These are phyloP conservation scores for Beauveria pseudobassiana DNA, from an alignment of 2,329 filamentous ascomycete species.

Conservation along the genomic window DNA sequence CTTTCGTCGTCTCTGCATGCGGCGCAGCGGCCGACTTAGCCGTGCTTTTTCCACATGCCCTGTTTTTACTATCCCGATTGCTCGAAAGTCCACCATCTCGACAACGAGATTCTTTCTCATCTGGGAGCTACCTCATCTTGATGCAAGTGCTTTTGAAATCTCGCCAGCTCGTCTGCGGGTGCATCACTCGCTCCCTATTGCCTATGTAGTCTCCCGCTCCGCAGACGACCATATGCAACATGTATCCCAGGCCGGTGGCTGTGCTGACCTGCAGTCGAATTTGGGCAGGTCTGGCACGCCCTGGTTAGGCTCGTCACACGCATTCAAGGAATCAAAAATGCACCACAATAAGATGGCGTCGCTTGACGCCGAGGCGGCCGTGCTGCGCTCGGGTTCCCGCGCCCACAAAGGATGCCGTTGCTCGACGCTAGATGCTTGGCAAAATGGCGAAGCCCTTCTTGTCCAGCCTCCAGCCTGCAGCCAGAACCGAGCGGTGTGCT, in stretches of 20 bases:
- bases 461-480: neutral
- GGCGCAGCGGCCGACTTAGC: slow-evolving; percentile 3
- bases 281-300: neutral
- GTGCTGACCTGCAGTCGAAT: neutral
- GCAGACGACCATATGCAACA: neutral
- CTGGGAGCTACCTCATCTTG: neutral
- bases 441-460: neutral
- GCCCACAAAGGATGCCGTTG: neutral
- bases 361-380: neutral
- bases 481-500: neutral
- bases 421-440: neutral
- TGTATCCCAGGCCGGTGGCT: neutral
- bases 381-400: slow-evolving; percentile 1
- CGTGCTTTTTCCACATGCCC: neutral
- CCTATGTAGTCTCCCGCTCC: neutral
- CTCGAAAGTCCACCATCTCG: neutral
- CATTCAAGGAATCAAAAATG: neutral
- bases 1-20: neutral
- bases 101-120: too few relatives aligned
- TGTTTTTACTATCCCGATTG: neutral
- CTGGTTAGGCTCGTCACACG: neutral
- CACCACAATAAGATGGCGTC: neutral
- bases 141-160: neutral
- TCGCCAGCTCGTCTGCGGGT: too few relatives aligned
- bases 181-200: neutral